Base-by-base conservation (phyloP, 2,329 filamentous ascomycete species). In the Sporothrix luriei region DNA sequence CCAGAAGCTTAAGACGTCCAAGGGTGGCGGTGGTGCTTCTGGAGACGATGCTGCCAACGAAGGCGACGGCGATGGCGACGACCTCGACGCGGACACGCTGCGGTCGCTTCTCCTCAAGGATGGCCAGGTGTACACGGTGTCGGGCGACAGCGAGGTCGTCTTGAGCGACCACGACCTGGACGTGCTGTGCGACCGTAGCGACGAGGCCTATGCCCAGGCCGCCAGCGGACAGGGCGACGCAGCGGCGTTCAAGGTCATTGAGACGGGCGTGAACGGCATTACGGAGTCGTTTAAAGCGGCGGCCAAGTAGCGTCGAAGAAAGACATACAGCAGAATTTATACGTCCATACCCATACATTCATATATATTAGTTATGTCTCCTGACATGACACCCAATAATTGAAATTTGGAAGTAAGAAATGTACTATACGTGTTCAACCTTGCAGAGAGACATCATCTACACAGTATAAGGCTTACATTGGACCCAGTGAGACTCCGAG, bases 201-300 rank as follows among this genome's bases (percentile, higher is more conserved):
- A 89, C 49, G 84, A 82, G 43, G 88, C 88, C 0, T 90, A 89
- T 73, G 86, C 86, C 51, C 84, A 87, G 69, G 94, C 94, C 1
- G 93, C 94, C 71, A 90, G 88, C 76, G 94, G 94, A 0, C 79
- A 92, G 64, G 92, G 93, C 74, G 85, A 89, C 74, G 88, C 89
- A 1, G 89, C 87, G 65, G 85, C 82, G 0, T 96, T 93, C 77
- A 87, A 87, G 76, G 90, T 93, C 66, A 91, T 97, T 14, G 93
- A 94, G 79, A 96, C 92, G n/a, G 84, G 82, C 1, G 80, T 82
- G 0, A 81, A 86, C 62, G 85, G 85, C 0, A 87, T 88, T 66
- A 76, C 72, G 1, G 72, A 70, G 67, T 70, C 68, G 46, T 73
- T 69, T 21, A 69, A 66, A 51, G 51, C 33, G 59, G n/a, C 57